phyloP scores from a whole-genome alignment of 2,329 filamentous ascomycete genomes.

The Alternaria sp. region DNA sequence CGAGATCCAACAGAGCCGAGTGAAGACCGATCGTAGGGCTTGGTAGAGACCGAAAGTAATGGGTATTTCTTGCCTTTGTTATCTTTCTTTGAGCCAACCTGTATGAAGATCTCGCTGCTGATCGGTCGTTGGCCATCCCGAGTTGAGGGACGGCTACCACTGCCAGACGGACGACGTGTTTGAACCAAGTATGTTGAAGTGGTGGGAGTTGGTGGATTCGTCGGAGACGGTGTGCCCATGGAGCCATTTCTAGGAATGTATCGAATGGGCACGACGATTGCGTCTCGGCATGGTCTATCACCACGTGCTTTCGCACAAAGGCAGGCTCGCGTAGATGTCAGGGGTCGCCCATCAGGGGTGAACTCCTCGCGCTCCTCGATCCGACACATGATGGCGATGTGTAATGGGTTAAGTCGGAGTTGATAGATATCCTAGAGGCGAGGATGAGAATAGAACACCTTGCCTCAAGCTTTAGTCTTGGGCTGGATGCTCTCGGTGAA shows the following conservation, averaged over 20 bases:
- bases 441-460: neutral
- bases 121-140: slow-evolving; percentile 28
- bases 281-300: slow-evolving; percentile 32
- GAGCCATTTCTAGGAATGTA: slow-evolving; percentile 26
- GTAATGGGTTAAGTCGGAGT: neutral
- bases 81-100: slow-evolving; percentile 33
- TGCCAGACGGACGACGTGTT: slow-evolving; percentile 31
- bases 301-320: slow-evolving; percentile 33
- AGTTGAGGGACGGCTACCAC: slow-evolving; percentile 33
- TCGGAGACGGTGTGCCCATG: slow-evolving; percentile 33
- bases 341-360: slow-evolving; percentile 29
- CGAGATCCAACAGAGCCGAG: slow-evolving; percentile 29
- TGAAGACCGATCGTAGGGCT: slow-evolving; percentile 35
- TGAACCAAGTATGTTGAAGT: slow-evolving; percentile 32
- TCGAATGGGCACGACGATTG: slow-evolving; percentile 28
- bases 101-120: slow-evolving; percentile 38
- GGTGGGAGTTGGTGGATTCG: slow-evolving; percentile 41
- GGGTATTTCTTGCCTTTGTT: slow-evolving; percentile 35
- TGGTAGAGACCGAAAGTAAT: slow-evolving; percentile 20
- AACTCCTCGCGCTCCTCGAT: slow-evolving; percentile 41
- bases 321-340: slow-evolving; percentile 31
- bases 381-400: slow-evolving; percentile 37
- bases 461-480: slow-evolving; percentile 13
- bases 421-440: neutral
- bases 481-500: neutral